phyloP scores from a whole-genome alignment of 2,329 filamentous ascomycete genomes.

The Paraphoma sp. region DNA sequence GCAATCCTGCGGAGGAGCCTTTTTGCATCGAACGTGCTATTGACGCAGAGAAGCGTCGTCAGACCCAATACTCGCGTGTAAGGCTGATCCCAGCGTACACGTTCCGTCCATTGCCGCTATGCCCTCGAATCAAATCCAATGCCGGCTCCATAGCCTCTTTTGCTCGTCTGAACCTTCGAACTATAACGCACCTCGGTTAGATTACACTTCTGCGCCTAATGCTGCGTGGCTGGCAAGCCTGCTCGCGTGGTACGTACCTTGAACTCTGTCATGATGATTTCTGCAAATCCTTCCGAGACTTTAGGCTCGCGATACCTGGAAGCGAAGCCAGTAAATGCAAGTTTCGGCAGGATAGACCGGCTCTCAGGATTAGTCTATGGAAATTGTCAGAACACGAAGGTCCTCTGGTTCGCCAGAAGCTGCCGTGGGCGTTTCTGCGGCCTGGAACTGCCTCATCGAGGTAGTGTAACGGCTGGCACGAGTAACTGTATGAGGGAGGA shows the following conservation, averaged over 20 bases:
- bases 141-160: slow-evolving; percentile 74
- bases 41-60: slow-evolving; percentile 19
- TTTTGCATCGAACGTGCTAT: background rate
- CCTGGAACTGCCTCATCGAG: slow-evolving; percentile 14
- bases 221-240: slow-evolving; percentile 5
- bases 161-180: slow-evolving; percentile 75
- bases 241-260: slow-evolving; percentile 52
- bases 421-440: slow-evolving; percentile 7
- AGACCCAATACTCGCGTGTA: slow-evolving; percentile 12
- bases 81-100: slow-evolving; percentile 10
- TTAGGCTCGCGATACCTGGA: slow-evolving; percentile 76
- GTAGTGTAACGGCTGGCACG: slow-evolving; percentile 9
- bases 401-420: slow-evolving; percentile 8
- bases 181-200: slow-evolving; percentile 52
- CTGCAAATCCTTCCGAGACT: slow-evolving; percentile 79
- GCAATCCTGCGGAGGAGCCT: background rate
- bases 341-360: slow-evolving; percentile 72
- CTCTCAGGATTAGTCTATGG: slow-evolving; percentile 80
- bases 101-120: background rate
- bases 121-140: slow-evolving; percentile 68
- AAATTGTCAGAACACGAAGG: slow-evolving; percentile 22
- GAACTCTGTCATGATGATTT: slow-evolving; percentile 79
- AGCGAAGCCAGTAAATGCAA: slow-evolving; percentile 80
- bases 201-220: slow-evolving; percentile 6
- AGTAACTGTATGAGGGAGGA: slow-evolving; percentile 11